Evolutionary conservation across 768 basidiomycete species (phyloP).

Genomic region (Trametes gibbosa): DNA sequence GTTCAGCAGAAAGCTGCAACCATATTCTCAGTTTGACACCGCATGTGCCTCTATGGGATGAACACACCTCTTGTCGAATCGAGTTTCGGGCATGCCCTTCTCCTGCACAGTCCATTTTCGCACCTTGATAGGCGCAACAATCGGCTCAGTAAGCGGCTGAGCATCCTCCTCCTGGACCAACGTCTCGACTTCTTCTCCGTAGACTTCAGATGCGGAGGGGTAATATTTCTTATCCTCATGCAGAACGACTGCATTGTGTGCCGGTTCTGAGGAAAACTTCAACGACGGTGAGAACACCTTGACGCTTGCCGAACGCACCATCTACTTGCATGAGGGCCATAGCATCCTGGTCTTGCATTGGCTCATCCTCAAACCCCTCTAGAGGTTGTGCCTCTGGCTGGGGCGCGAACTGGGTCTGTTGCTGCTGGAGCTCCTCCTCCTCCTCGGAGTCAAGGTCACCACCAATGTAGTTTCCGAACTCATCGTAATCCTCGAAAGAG

Average conservation of each 20-base stretch:
- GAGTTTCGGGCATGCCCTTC: constrained; percentile 92
- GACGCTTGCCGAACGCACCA: constrained; percentile 42
- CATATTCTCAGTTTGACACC: background rate
- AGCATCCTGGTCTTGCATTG: constrained; percentile 48
- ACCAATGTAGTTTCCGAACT: constrained; percentile 98
- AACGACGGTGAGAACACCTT: background rate
- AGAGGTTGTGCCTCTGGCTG: constrained; percentile 47
- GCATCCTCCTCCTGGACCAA: constrained; percentile 98
- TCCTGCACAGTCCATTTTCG: constrained; percentile 94
- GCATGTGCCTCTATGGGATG: background rate
- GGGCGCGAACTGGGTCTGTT: constrained; percentile 44
- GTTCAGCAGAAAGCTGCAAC: constrained; percentile 79
- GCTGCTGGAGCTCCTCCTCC: constrained; percentile 55
- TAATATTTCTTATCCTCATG: constrained; percentile 99
- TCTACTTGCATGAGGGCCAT: constrained; percentile 83
- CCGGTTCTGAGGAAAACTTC: constrained; percentile 49
- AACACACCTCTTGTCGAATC: constrained; percentile 96
- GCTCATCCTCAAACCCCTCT: constrained; percentile 80
- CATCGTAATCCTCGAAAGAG: constrained; percentile 77
- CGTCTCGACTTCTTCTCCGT: constrained; percentile 92
- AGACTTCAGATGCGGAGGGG: constrained; percentile 86
- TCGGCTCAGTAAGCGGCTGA: constrained; percentile 92
- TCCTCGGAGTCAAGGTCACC: constrained; percentile 92
- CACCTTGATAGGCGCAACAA: constrained; percentile 92
- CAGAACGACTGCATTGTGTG: constrained; percentile 79